Evolutionary conservation across 2,329 filamentous ascomycete species (phyloP).

Genomic region (Triangularia verruculosa): DNA sequence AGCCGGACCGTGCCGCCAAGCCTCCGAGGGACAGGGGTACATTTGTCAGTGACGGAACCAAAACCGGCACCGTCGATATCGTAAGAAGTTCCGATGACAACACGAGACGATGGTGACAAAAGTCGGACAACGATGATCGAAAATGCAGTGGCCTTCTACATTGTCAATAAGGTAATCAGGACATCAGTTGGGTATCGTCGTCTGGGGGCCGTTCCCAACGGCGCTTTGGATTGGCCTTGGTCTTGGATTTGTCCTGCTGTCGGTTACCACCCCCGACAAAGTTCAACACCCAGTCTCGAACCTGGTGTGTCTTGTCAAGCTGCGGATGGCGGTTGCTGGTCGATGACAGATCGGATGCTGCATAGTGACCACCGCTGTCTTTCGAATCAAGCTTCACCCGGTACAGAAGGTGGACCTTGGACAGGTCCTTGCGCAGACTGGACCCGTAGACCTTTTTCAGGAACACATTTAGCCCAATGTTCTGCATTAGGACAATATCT

Average conservation of each 20-base stretch:
- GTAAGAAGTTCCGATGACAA: background rate
- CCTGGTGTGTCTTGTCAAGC: constrained; percentile 60
- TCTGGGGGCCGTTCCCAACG: constrained; percentile 30
- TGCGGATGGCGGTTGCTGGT: constrained; percentile 44
- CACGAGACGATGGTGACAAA: background rate
- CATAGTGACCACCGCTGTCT: constrained; percentile 57
- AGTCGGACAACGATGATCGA: background rate
- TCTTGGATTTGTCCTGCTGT: background rate
- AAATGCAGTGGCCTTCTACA: background rate
- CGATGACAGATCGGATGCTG: constrained; percentile 45
- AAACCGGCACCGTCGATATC: background rate
- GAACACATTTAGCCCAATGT: constrained; percentile 76
- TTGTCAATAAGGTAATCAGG: background rate
- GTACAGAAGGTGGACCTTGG: constrained; percentile 65
- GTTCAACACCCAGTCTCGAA: constrained; percentile 70
- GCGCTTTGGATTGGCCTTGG: background rate
- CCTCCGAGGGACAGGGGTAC: background rate
- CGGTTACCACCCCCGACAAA: constrained; percentile 51
- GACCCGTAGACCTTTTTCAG: constrained; percentile 78
- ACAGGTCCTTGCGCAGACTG: constrained; percentile 69
- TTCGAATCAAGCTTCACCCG: constrained; percentile 50
- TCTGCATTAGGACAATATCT: constrained; percentile 76
- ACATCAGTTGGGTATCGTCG: constrained; percentile 29
- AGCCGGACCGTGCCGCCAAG: constrained; percentile 4
- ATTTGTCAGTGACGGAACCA: background rate